These are phyloP conservation scores for Leccinum pachyderme DNA, from an alignment of 1,284 basidiomycete species.

Conservation along the genomic window DNA sequence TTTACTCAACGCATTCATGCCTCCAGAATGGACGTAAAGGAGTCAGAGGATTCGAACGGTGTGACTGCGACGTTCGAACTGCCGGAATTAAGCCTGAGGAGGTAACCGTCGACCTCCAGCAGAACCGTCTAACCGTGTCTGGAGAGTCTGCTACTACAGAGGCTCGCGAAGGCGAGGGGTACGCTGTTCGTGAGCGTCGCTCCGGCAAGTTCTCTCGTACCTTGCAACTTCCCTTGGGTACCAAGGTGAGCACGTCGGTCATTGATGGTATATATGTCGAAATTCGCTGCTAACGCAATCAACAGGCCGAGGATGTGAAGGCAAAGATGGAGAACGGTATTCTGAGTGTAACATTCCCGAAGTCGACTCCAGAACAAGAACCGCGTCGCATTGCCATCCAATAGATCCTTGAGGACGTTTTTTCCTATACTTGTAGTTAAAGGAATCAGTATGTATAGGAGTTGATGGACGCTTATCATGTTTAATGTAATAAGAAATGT, in stretches of 20 bases:
- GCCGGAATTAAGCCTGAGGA: conserved; percentile 41
- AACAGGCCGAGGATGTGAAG: conserved; percentile 2
- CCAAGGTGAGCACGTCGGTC: background rate
- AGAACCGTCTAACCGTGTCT: conserved; percentile 28
- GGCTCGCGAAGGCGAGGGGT: conserved; percentile 32
- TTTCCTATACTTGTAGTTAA: too few relatives aligned
- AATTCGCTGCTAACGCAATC: background rate
- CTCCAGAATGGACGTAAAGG: conserved; percentile 31
- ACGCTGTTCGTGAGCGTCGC: conserved; percentile 37
- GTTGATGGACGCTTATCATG: background rate
- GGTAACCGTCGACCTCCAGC: conserved; percentile 39
- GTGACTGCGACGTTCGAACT: conserved; percentile 42
- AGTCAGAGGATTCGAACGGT: conserved; percentile 26
- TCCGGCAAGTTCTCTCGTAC: background rate
- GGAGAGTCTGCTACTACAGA: background rate
- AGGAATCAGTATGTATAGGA: too few relatives aligned
- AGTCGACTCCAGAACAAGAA: background rate
- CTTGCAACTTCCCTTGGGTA: background rate
- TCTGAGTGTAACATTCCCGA: background rate
- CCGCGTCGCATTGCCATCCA: conserved; percentile 5
- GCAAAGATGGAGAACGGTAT: conserved; percentile 12
- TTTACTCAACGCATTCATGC: too few relatives aligned
- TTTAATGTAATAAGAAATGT: background rate
- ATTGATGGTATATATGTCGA: too few relatives aligned
- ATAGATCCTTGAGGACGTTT: background rate